Evolutionary conservation across 176 grass and related monocot species (phyloP).

Genomic region (Chloris gayana): DNA sequence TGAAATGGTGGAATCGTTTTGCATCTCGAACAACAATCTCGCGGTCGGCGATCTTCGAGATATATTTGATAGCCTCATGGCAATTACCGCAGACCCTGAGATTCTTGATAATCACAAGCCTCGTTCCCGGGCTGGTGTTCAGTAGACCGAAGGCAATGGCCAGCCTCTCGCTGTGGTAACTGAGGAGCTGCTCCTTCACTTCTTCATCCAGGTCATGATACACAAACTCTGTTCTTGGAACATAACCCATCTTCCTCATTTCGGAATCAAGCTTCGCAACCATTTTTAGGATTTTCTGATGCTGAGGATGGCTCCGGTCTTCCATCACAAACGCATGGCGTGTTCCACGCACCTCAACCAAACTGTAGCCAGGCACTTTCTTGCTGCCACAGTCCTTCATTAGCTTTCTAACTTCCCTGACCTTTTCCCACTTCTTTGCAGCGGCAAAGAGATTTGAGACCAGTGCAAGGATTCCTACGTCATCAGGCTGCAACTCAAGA

Average conservation of each 20-base stretch:
- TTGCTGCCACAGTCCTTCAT: conserved; percentile 53
- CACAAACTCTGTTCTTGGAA: conserved; percentile 63
- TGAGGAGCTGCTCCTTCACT: conserved; percentile 62
- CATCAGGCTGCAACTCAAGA: conserved; percentile 52
- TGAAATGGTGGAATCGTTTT: conserved; percentile 70
- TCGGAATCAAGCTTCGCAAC: conserved; percentile 37
- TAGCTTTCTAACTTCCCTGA: conserved; percentile 54
- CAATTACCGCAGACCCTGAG: conserved; percentile 60
- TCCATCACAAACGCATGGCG: conserved; percentile 53
- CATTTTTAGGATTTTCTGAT: conserved; percentile 47
- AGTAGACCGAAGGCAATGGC: conserved; percentile 65
- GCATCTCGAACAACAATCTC: conserved; percentile 62
- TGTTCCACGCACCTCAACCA: conserved; percentile 41
- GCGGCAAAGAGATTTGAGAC: conserved; percentile 57
- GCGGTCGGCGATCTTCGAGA: conserved; percentile 34
- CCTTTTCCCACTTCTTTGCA: conserved; percentile 65
- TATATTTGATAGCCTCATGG: conserved; percentile 61
- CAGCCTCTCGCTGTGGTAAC: conserved; percentile 60
- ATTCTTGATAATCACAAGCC: conserved; percentile 71
- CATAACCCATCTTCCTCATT: conserved; percentile 61
- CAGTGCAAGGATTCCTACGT: conserved; percentile 53
- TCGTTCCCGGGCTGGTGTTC: conserved; percentile 54
- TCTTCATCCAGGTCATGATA: conserved; percentile 69
- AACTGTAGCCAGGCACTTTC: conserved; percentile 65
- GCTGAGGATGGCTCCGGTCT: conserved; percentile 66